phyloP scores from a whole-genome alignment of 1,284 basidiomycete species.

The Austropuccinia psidii region DNA sequence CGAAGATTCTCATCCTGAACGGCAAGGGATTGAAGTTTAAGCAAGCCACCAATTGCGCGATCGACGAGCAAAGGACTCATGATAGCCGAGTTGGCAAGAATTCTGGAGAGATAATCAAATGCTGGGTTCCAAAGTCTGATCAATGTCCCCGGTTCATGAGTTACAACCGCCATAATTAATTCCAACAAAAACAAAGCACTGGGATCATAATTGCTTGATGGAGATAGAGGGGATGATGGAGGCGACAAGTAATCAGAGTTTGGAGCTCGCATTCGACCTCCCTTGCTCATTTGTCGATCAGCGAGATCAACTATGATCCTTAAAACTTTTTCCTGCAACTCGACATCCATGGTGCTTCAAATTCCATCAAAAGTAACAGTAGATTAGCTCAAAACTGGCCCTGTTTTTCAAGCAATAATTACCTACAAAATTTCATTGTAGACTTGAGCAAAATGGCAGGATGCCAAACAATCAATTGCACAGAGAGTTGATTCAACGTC shows the following conservation, averaged over 20 bases:
- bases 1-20: slow-evolving; percentile 68
- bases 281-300: slow-evolving; percentile 45
- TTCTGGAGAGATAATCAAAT: slow-evolving; percentile 77
- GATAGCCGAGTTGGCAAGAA: slow-evolving; percentile 67
- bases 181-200: slow-evolving; percentile 88
- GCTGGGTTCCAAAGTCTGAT: slow-evolving; percentile 64
- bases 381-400: not conserved
- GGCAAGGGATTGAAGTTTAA: slow-evolving; percentile 69
- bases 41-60: slow-evolving; percentile 82
- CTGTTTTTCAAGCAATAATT: not conserved
- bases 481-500: slow-evolving; percentile 91
- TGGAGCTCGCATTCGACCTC: slow-evolving; percentile 59
- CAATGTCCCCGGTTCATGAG: slow-evolving; percentile 49
- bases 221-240: slow-evolving; percentile 36
- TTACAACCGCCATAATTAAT: slow-evolving; percentile 79
- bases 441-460: slow-evolving; percentile 86
- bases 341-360: slow-evolving; percentile 35
- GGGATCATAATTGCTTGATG: slow-evolving; percentile 71
- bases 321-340: slow-evolving; percentile 13
- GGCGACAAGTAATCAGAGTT: not conserved
- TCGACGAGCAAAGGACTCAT: slow-evolving; percentile 88
- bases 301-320: slow-evolving; percentile 12
- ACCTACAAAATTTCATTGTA: slow-evolving; percentile 84
- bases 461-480: slow-evolving; percentile 88
- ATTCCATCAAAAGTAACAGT: not conserved